Evolutionary conservation across 225 moss, liverwort and hornwort genomes (phyloP).

Genomic region (Neckera pumila): DNA sequence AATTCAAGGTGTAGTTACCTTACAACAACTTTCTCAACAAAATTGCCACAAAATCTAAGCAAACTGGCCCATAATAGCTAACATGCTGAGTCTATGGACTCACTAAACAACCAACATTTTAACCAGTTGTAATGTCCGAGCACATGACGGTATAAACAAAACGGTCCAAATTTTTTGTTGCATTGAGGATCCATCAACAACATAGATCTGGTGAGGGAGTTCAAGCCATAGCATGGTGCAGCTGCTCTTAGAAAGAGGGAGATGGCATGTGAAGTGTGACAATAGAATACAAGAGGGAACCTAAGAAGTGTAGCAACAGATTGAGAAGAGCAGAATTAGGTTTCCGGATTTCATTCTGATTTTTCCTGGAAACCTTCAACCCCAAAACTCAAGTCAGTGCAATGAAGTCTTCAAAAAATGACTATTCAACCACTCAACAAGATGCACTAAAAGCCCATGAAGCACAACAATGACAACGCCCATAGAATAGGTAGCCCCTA

Average conservation of each 20-base stretch:
- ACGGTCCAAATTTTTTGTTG: not conserved
- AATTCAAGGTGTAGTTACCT: no score
- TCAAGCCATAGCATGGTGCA: not conserved
- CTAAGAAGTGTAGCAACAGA: not conserved
- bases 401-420: not conserved
- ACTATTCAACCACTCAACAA: not conserved
- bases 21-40: not conserved
- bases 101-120: no score
- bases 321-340: not conserved
- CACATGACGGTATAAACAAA: not conserved
- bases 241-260: not conserved
- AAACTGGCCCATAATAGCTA: not conserved
- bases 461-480: not conserved
- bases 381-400: not conserved
- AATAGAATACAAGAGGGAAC: not conserved
- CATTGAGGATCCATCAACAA: not conserved
- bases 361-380: not conserved
- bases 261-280: not conserved
- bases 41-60: not conserved
- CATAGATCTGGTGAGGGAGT: not conserved
- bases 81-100: not conserved
- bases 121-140: not conserved
- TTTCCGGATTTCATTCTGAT: not conserved
- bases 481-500: not conserved
- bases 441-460: not conserved